Evolutionary conservation across 352 stramenopile genomes (phyloP), one percentile per base, ranked within the genome.

Genomic region (Phytopythium boreale): DNA sequence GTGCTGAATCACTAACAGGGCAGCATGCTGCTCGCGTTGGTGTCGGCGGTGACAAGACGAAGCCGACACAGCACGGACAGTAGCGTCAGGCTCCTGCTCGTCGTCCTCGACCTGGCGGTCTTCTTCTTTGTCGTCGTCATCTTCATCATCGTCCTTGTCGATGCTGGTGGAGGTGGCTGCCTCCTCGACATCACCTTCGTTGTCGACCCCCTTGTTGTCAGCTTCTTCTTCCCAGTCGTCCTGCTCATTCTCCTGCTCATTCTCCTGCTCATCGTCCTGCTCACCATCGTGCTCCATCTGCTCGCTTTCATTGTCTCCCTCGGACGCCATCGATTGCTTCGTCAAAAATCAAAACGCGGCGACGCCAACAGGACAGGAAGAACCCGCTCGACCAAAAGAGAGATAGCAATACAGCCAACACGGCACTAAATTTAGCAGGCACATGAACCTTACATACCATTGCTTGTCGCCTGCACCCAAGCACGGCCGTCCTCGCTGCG

Each of bases 1-100:
- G 34, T 81, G 76, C 64, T 90, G 80, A 12, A 89, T 69, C 27
- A 90, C 71, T 34, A 75, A 56, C 65, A 84, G 72, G 3, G 20
- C 36, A 29, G 31, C 9, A 7, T 19, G 53, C 15, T 44, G 12
- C 0, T 44, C 27, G 29, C n/a, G 29, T 7, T 44, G 15, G 11
- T 26, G 1, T 56, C 80, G 76, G 77, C 80, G 88, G 8, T 68
- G 61, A 29, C 64, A 71, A 11, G 76, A 58, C 8, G 64, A 67
- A n/a, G 66, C 64, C 20, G 63, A 41, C 9, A 58, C 56, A 1
- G 53, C 59, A 2, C 67, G 50, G 36, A 62, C 59, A 44, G 49
- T 43, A 6, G 47, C 49, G 4, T 66, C 49, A 20, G 52, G 34
- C n/a, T 65, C 59, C 4, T 63, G 47, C 14, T 76, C 67, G 2